Conservation (phyloP, 768 basidiomycete species). For the Pisolithus marmoratus region DNA sequence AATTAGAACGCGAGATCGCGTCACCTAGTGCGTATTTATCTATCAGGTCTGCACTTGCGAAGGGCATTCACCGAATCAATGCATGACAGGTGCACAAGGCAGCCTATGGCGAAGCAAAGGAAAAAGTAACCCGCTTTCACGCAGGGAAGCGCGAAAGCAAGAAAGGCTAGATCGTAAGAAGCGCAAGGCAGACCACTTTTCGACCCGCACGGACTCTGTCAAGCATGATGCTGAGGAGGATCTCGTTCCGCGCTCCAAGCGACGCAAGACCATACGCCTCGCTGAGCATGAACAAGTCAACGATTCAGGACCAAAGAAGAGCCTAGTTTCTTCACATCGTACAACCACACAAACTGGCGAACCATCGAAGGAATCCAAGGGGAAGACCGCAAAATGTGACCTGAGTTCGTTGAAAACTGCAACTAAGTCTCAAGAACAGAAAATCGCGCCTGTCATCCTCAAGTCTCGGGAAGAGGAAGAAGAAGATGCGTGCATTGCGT, state of each 20-base stretch:
- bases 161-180: constrained; percentile 54
- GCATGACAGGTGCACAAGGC: not conserved
- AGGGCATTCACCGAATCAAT: not conserved
- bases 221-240: constrained; percentile 40
- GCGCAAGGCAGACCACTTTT: constrained; percentile 58
- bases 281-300: constrained; percentile 3
- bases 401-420: constrained; percentile 18
- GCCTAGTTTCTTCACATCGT: not conserved
- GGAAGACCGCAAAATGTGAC: constrained; percentile 25
- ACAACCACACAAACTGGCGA: not conserved
- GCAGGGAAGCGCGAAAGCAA: constrained; percentile 63
- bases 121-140: constrained; percentile 25
- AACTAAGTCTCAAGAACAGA: constrained; percentile 9
- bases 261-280: constrained; percentile 39
- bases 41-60: too few species aligned
- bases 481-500: constrained; percentile 83
- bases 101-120: constrained; percentile 2
- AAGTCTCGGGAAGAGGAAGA: constrained; percentile 45
- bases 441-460: constrained; percentile 7
- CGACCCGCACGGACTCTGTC: constrained; percentile 21
- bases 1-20: constrained; percentile 12
- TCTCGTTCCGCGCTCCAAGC: constrained; percentile 36
- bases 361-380: constrained; percentile 5
- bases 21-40: constrained; percentile 8
- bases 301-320: not conserved